Evolutionary conservation across 495 filamentous ascomycete species (phyloP).

Genomic region (Choiromyces venosus): DNA sequence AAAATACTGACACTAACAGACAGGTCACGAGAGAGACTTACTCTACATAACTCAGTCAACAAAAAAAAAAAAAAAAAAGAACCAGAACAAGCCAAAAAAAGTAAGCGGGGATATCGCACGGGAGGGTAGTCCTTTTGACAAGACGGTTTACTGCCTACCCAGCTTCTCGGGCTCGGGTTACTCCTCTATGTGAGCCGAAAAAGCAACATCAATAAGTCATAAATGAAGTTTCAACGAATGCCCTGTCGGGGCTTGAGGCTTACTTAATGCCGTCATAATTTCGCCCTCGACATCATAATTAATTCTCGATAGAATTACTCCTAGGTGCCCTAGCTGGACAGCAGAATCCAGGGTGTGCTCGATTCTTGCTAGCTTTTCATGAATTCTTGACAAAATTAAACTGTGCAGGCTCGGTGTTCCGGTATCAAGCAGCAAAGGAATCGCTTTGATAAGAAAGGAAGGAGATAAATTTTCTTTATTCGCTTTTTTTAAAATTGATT

Average conservation of each 20-base stretch:
- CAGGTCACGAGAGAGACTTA: not conserved
- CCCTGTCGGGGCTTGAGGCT: not conserved
- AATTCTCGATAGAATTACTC: not conserved
- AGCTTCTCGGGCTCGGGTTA: constrained; percentile 29
- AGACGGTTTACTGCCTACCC: constrained; percentile 33
- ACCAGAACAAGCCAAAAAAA: constrained; percentile 16
- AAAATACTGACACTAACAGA: not conserved
- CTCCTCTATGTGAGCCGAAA: constrained; percentile 24
- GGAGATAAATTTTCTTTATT: not conserved
- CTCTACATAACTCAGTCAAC: not conserved
- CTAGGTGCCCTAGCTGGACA: too few relatives aligned
- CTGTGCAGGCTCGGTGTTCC: not conserved
- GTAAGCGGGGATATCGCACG: constrained; percentile 12
- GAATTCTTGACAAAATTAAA: not conserved
- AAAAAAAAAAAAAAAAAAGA: constrained; percentile 14
- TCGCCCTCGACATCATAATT: not conserved
- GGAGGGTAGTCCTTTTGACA: constrained; percentile 16
- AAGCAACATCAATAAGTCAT: constrained; percentile 14
- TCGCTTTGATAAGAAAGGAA: not conserved
- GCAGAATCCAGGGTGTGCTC: too few relatives aligned
- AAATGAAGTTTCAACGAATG: not conserved
- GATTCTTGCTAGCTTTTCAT: not conserved
- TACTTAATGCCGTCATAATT: not conserved
- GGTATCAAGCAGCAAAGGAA: not conserved
- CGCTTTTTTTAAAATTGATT: not conserved